Percentiles rank a stretch among this genome's conserved stretches.
These are phyloP conservation scores for Posidonia australis DNA, from an alignment of 106 monocot species.

Conservation along the genomic window DNA sequence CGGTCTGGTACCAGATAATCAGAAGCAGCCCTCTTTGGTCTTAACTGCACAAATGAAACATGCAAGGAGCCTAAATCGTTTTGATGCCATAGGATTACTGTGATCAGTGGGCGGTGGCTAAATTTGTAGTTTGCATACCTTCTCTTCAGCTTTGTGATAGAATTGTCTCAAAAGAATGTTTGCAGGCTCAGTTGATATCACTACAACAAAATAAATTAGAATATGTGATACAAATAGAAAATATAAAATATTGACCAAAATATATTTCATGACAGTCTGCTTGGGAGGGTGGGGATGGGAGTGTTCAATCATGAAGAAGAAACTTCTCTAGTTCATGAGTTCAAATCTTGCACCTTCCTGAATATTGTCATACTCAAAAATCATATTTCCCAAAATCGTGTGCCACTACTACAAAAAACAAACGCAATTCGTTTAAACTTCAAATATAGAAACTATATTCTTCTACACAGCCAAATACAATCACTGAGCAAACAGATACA, in stretches of 20 bases:
- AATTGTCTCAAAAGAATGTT: conserved; percentile 80
- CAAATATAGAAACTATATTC: too few species aligned
- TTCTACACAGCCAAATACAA: too few species aligned
- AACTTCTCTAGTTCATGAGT: too few species aligned
- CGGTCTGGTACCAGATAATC: conserved; percentile 48
- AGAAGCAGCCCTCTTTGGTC: conserved; percentile 73
- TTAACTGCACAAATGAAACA: conserved; percentile 28
- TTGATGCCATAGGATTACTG: background rate
- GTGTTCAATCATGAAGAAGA: conserved; percentile 1
- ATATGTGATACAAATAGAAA: background rate
- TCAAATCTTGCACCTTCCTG: background rate
- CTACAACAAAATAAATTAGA: conserved; percentile 15
- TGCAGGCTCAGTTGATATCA: conserved; percentile 66
- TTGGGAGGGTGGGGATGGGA: too few species aligned
- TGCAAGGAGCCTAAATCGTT: background rate
- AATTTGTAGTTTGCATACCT: conserved; percentile 28
- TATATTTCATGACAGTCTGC: background rate
- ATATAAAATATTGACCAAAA: background rate
- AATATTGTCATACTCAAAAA: background rate
- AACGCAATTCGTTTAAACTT: too few species aligned
- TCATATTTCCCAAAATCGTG: background rate
- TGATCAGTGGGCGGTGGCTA: background rate
- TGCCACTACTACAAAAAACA: too few species aligned
- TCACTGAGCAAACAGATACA: too few species aligned
- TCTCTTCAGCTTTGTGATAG: conserved; percentile 64